phyloP scores from a whole-genome alignment of 2,329 filamentous ascomycete genomes.

The Cladosporium oxysporum region DNA sequence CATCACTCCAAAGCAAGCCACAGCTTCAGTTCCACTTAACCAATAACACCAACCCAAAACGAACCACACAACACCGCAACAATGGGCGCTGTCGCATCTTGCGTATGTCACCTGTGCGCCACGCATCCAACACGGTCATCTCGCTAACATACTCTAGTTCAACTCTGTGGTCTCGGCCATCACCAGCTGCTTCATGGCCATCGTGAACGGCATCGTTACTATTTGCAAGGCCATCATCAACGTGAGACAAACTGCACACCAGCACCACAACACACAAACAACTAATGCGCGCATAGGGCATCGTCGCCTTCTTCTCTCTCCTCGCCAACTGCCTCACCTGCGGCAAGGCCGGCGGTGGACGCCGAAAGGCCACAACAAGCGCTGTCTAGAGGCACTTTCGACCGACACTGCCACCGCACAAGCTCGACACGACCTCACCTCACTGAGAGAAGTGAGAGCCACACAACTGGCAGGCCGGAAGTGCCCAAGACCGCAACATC shows the following conservation, averaged over 20 bases:
- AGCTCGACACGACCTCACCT: not conserved
- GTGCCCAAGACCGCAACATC: not conserved
- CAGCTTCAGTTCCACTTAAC: constrained; percentile 14
- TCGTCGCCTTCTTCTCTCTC: constrained; percentile 51
- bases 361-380: constrained; percentile 41
- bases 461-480: not conserved
- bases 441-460: not conserved
- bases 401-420: not conserved
- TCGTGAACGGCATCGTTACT: constrained; percentile 49
- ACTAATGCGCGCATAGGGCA: constrained; percentile 40
- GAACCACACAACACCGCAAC: constrained; percentile 17
- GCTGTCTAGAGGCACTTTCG: constrained; percentile 34
- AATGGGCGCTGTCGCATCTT: constrained; percentile 84
- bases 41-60: constrained; percentile 6
- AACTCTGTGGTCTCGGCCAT: constrained; percentile 49
- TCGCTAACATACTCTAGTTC: constrained; percentile 39
- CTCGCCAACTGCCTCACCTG: constrained; percentile 54
- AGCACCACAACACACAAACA: not conserved
- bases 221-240: constrained; percentile 50
- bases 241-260: constrained; percentile 24
- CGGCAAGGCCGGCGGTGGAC: constrained; percentile 43
- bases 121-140: not conserved
- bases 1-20: constrained; percentile 11
- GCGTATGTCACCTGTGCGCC: constrained; percentile 59
- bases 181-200: constrained; percentile 49